Evolutionary conservation across 371 early-diverging fungal species (phyloP), one percentile per base, ranked within the genome.

Genomic region (Saksenaea oblongispora): DNA sequence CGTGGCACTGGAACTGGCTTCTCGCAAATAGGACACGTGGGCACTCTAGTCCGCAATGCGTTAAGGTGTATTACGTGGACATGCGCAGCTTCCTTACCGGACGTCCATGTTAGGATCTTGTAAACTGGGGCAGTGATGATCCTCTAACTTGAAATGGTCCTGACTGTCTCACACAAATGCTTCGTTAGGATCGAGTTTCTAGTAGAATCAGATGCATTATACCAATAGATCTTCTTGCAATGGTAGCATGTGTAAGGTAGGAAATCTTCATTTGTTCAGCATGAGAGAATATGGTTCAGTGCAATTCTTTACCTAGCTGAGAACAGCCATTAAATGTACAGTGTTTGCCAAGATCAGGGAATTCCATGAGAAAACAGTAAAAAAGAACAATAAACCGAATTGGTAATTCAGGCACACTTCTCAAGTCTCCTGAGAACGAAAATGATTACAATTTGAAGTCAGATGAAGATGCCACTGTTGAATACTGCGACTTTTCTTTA

Each of bases 1-100:
- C 84, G 66, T 47, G 80, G 80, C 15, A 84, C 75, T n/a, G 89
- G 85, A n/a, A 89, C 86, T 35, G 88, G 86, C 44, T 76, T 80
- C 26, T 78, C 71, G 58, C 89, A 89, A 28, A 89, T 71, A 5
- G 89, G 89, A 57, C 89, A 89, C 22, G 79, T 74, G 26, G 88
- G 87, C 0, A 86, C 86, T 15, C 87, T 81, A 41, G 14, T 4
- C 51, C 34, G 17, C 39, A 27, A 15, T 22, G 31, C 39, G 8
- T 26, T 3, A 54, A 11, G 27, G n/a, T n/a, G n/a, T 2, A 22
- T 22, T 31, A n/a, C 24, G 10, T 13, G 11, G 41, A 36, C 22
- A 26, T 13, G 37, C 36, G 18, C 11, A 10, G 7, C 22, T 27
- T 35, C 7, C 67, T 62, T 74, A 78, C 62, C 84, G 78, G 47